Conservation (phyloP, 148 eudicot genomes). For the Polygonum aviculare region DNA sequence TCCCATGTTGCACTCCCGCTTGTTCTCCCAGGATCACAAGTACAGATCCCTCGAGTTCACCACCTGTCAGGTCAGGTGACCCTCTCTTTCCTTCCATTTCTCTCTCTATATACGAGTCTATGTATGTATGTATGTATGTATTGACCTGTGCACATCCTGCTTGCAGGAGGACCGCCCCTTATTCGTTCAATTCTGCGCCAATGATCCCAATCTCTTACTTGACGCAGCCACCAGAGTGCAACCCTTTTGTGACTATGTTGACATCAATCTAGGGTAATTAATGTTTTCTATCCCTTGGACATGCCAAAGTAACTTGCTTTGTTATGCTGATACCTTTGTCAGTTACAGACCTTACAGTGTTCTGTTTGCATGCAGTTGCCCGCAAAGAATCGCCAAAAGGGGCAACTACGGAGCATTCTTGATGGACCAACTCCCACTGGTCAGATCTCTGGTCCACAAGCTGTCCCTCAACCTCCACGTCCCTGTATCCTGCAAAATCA, state of each 20-base stretch:
- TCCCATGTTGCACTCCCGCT: slow-evolving; percentile 84
- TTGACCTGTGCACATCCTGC: too few species aligned
- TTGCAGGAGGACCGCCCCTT: slow-evolving; percentile 92
- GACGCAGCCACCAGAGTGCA: slow-evolving; percentile 83
- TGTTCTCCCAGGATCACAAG: slow-evolving; percentile 75
- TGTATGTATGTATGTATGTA: too few species aligned
- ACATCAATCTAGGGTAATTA: slow-evolving; percentile 90
- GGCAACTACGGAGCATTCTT: slow-evolving; percentile 97
- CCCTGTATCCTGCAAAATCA: slow-evolving; percentile 95
- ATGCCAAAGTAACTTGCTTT: neutral
- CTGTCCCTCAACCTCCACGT: slow-evolving; percentile 61
- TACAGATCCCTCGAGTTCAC: slow-evolving; percentile 64
- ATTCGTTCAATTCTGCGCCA: slow-evolving; percentile 95
- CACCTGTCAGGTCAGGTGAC: slow-evolving; percentile 78
- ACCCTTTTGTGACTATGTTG: slow-evolving; percentile 87
- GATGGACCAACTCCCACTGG: slow-evolving; percentile 88
- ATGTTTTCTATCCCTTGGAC: slow-evolving; percentile 9
- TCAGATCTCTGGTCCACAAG: slow-evolving; percentile 74
- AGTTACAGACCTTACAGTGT: slow-evolving; percentile 3
- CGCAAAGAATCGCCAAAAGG: slow-evolving; percentile 83
- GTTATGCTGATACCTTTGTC: neutral
- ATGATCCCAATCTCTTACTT: slow-evolving; percentile 75
- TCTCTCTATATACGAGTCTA: too few species aligned
- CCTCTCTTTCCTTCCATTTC: neutral
- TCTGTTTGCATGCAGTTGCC: slow-evolving; percentile 52